Conservation (phyloP, 1,139 yeast genomes). For the Hansenula lynferdii region DNA sequence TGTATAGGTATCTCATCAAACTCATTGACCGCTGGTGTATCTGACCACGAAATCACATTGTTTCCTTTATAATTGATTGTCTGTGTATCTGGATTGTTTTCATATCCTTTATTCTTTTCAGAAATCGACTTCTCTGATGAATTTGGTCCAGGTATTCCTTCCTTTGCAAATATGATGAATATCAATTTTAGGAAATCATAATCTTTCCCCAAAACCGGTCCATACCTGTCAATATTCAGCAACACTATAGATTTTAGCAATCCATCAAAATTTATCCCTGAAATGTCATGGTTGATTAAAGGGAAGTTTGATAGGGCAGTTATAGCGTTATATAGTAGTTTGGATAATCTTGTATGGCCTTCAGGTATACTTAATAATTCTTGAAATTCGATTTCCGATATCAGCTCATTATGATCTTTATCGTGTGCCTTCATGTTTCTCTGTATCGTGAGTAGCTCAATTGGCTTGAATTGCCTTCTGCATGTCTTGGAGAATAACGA, state of each 20-base stretch:
- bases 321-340: constrained; percentile 29
- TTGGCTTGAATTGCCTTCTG: constrained; percentile 30
- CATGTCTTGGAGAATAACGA: constrained; percentile 31
- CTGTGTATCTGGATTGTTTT: constrained; percentile 7
- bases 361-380: constrained; percentile 28
- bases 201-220: constrained; percentile 27
- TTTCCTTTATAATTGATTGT: constrained; percentile 6
- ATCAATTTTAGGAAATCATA: constrained; percentile 32
- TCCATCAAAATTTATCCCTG: constrained; percentile 35
- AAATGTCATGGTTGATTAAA: constrained; percentile 28
- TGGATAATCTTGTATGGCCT: constrained; percentile 23
- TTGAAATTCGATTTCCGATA: constrained; percentile 25
- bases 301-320: constrained; percentile 40
- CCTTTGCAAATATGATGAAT: constrained; percentile 33
- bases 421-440: constrained; percentile 26
- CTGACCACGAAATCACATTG: constrained; percentile 25
- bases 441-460: constrained; percentile 33
- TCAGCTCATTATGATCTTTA: constrained; percentile 22
- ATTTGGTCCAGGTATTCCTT: constrained; percentile 14
- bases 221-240: constrained; percentile 31
- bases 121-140: no score
- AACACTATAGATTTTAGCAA: constrained; percentile 37
- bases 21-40: constrained; percentile 22
- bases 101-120: constrained; percentile 5
- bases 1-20: constrained; percentile 29